Percentiles rank a stretch among this genome's conserved stretches.
These are phyloP conservation scores for Daldinia concentrica DNA, from an alignment of 495 filamentous ascomycete species.

Conservation along the genomic window DNA sequence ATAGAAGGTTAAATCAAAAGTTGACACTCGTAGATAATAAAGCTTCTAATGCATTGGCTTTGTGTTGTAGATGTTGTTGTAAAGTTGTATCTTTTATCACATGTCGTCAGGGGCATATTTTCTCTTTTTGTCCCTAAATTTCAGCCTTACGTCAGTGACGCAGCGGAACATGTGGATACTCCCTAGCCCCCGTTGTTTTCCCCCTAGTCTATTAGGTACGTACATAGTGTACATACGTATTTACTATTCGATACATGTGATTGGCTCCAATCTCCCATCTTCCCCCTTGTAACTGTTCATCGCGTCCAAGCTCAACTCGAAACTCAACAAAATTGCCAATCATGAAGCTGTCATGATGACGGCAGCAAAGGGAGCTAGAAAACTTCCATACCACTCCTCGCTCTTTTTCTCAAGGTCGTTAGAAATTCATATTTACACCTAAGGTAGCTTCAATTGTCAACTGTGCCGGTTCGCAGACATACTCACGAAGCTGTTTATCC, in stretches of 20 bases:
- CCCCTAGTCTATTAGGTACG: conserved; percentile 2
- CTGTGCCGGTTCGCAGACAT: conserved; percentile 17
- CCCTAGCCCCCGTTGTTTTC: neutral
- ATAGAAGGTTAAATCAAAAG: neutral
- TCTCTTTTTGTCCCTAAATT: conserved; percentile 11
- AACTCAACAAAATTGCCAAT: conserved; percentile 31
- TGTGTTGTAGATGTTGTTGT: neutral
- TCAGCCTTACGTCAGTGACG: conserved; percentile 34
- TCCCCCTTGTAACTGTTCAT: conserved; percentile 2
- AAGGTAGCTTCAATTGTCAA: conserved; percentile 13
- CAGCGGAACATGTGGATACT: neutral
- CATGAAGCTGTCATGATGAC: conserved; percentile 35
- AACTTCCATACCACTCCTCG: neutral
- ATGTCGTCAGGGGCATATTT: conserved; percentile 8
- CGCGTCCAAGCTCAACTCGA: conserved; percentile 30
- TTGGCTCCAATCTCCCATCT: conserved; percentile 1
- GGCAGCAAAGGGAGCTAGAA: conserved; percentile 3
- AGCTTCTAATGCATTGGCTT: neutral
- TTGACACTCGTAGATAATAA: neutral
- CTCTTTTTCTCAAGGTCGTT: neutral
- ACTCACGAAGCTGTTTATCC: neutral
- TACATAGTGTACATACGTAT: too few species aligned
- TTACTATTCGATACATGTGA: neutral
- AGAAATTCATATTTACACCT: neutral
- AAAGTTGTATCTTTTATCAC: conserved; percentile 7